phyloP scores from a whole-genome alignment of 169 alveolate genomes.

The Eimeria maxima region DNA sequence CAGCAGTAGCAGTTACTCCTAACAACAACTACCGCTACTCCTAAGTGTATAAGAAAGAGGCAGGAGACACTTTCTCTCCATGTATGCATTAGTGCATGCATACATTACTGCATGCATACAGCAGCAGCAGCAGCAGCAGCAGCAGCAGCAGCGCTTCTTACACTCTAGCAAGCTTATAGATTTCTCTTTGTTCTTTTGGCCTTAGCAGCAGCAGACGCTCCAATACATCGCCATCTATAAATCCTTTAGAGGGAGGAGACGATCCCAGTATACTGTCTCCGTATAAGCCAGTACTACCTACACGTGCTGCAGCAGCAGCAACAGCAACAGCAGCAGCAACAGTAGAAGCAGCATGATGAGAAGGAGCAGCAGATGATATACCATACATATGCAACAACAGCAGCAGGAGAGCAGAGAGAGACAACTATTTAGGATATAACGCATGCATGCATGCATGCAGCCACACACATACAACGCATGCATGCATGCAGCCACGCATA shows the following conservation, averaged over 20 bases:
- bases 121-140: conserved; percentile 30
- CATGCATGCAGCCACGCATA: neutral
- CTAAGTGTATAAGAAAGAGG: no score
- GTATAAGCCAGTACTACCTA: neutral
- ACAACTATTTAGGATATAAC: neutral
- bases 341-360: neutral
- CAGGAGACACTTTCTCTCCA: neutral
- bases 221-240: conserved; percentile 59
- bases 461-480: neutral
- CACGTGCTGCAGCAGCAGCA: conserved; percentile 25
- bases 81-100: neutral
- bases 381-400: neutral
- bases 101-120: no score
- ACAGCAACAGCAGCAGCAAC: neutral
- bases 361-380: neutral
- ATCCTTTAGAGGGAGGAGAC: conserved; percentile 17
- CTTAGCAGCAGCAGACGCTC: conserved; percentile 51
- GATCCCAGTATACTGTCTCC: conserved; percentile 37
- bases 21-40: no score
- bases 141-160: neutral
- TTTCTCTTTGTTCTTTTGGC: conserved; percentile 21
- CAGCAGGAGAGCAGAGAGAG: neutral
- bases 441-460: neutral
- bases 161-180: conserved; percentile 56
- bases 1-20: no score